phyloP scores from a whole-genome alignment of 73 alveolate species.

The Stentor roeselii region DNA sequence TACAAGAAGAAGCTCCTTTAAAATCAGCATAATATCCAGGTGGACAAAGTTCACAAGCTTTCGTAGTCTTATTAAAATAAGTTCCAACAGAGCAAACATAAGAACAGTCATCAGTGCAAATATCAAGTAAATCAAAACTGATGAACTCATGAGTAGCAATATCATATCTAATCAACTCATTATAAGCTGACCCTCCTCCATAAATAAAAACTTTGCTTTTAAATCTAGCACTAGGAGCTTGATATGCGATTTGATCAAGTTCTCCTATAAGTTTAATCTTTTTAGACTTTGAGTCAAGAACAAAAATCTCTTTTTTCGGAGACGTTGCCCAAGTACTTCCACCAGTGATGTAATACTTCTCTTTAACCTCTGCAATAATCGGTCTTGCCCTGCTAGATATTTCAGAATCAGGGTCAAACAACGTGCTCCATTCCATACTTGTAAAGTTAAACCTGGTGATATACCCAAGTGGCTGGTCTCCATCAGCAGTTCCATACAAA shows the following conservation, averaged over 20 bases:
- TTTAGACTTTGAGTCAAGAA: not conserved
- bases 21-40: not conserved
- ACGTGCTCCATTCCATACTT: not conserved
- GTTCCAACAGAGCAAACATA: not conserved
- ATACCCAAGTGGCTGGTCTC: not conserved
- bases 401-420: not conserved
- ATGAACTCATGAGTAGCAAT: not conserved
- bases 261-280: not conserved
- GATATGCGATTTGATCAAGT: not conserved
- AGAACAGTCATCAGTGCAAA: not conserved
- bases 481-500: not conserved
- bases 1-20: not conserved
- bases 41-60: not conserved
- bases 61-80: no score
- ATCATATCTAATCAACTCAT: not conserved
- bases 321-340: not conserved
- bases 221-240: not conserved
- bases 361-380: not conserved
- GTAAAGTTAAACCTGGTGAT: not conserved
- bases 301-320: not conserved
- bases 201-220: not conserved
- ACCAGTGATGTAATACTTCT: not conserved
- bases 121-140: not conserved
- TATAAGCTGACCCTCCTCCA: slow-evolving; percentile 14
- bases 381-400: not conserved